Evolutionary conservation across 306 rosid genomes (phyloP).

Genomic region (Quercus glauca): DNA sequence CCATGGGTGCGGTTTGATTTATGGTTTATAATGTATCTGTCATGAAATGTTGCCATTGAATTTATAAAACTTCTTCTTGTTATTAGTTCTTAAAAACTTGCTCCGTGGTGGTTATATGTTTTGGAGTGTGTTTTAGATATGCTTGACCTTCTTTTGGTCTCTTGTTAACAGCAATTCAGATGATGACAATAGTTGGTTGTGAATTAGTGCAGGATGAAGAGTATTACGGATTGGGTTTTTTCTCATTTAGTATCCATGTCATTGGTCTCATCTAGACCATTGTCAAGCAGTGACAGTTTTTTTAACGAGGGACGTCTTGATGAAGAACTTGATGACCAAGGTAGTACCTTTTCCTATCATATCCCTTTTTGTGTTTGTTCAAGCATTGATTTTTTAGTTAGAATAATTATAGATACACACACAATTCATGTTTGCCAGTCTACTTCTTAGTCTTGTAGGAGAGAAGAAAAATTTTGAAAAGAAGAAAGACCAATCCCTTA

Average conservation of each 20-base stretch:
- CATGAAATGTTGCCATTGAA: not conserved
- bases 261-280: constrained; percentile 59
- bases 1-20: not conserved
- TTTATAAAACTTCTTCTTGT: not conserved
- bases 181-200: not conserved
- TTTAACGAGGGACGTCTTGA: constrained; percentile 33
- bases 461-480: not conserved
- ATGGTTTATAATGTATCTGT: not conserved
- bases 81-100: not conserved
- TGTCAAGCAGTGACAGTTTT: constrained; percentile 49
- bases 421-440: not conserved
- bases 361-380: not conserved
- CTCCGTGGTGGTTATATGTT: not conserved
- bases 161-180: not conserved
- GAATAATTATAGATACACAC: constrained; percentile 1
- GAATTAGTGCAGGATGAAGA: constrained; percentile 62
- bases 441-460: not conserved
- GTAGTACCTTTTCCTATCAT: constrained; percentile 28
- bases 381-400: not conserved
- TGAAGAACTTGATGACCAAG: constrained; percentile 59
- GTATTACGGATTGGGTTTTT: constrained; percentile 73
- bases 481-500: not conserved
- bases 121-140: not conserved
- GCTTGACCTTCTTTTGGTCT: not conserved
- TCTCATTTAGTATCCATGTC: constrained; percentile 80